Base-by-base conservation (phyloP, 768 basidiomycete species). In the Auricularia auricula-judae region DNA sequence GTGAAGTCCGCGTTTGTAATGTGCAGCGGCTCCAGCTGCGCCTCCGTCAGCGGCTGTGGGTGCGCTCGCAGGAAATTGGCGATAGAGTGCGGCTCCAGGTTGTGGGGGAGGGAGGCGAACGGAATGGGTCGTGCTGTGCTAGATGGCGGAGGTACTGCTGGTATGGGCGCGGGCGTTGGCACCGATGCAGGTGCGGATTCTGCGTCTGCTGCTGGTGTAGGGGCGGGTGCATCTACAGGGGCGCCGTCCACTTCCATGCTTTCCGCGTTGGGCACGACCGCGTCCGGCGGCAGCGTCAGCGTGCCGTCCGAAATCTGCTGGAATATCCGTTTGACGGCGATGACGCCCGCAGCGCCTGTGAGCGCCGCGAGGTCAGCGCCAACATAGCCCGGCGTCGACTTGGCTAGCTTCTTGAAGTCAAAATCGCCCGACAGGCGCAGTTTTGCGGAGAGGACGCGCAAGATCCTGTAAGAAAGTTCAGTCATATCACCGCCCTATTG, bases 281-380 rank as follows among this genome's bases (percentile, higher is more conserved):
- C 71, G 3, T 72, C 64, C 16, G 73, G 65, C 0, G 86, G 82
- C 33, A 89, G 78, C 18, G 81, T 74, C 0, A 89, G 73, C 0
- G 82, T 82, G 10, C 85, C 86, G 16, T 87, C 85, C 0, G 88
- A 86, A 8, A 93, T 73, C 59, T 77, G 75, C 67, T 88, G 84
- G 75, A 98, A 98, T 71, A 98, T 97, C 33, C 97, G 84, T 74
- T 98, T 98, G 36, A 98, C 95, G 0, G 97, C 95, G 61, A 93
- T 89, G 63, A 98, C 90, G 1, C 96, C 96, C 1, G 96, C 96
- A 23, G 94, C 93, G 7, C 93, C 90, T 0, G 93, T 91, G 4
- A 98, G 76, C 0, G 95, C 90, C 0, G 90, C 84, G 36, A 98
- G 74, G 77, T 99, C 96, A 0, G 97, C 97, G 35, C 97, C 95